Conservation (phyloP, 2,329 filamentous ascomycete genomes). For the Colletotrichum zoysiae region DNA sequence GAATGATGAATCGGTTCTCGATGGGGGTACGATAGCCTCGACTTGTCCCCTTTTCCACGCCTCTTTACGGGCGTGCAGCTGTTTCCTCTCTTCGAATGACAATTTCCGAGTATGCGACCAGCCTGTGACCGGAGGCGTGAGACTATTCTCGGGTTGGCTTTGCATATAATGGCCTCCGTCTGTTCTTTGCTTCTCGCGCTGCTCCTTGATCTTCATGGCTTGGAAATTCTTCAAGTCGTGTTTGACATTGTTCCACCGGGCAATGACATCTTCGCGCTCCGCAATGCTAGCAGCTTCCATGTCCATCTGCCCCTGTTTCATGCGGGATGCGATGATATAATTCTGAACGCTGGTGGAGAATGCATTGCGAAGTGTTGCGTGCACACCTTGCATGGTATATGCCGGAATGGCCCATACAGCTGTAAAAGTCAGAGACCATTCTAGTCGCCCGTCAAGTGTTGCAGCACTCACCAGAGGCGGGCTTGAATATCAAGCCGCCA, state of each 20-base stretch:
- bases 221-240: slow-evolving; percentile 73
- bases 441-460: not conserved
- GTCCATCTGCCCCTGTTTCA: slow-evolving; percentile 80
- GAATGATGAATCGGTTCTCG: slow-evolving; percentile 41
- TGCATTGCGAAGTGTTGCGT: slow-evolving; percentile 79
- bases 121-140: slow-evolving; percentile 54
- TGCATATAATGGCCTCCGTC: slow-evolving; percentile 44
- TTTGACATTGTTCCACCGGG: slow-evolving; percentile 72
- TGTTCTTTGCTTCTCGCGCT: slow-evolving; percentile 49
- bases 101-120: slow-evolving; percentile 63
- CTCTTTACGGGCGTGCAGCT: slow-evolving; percentile 62
- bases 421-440: slow-evolving; percentile 43
- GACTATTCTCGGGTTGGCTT: slow-evolving; percentile 11
- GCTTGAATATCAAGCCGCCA: slow-evolving; percentile 84
- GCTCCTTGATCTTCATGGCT: slow-evolving; percentile 62
- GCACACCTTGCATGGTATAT: slow-evolving; percentile 85
- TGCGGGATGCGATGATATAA: slow-evolving; percentile 83
- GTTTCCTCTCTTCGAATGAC: slow-evolving; percentile 65
- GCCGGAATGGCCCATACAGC: slow-evolving; percentile 79
- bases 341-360: slow-evolving; percentile 80
- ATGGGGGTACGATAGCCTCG: slow-evolving; percentile 41
- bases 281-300: slow-evolving; percentile 64
- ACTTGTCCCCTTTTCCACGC: slow-evolving; percentile 55
- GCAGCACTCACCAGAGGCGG: slow-evolving; percentile 75
- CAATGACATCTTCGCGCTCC: slow-evolving; percentile 74